Conservation (phyloP, 345 rosid species). For the Eucalyptus caleyi region DNA sequence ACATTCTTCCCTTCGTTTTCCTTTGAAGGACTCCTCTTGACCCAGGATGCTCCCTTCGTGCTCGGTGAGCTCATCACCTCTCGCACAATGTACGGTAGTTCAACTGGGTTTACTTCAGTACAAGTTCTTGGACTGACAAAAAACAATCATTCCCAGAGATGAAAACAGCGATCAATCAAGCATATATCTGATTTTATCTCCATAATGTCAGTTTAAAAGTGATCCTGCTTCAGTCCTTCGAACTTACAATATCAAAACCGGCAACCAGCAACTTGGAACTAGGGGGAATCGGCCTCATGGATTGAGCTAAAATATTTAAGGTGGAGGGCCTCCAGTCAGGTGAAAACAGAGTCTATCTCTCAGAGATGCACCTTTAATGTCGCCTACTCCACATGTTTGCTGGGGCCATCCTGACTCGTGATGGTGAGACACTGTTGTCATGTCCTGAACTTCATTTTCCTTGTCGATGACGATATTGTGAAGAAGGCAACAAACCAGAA, state of each 20-base stretch:
- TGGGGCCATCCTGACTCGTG: slow-evolving; percentile 36
- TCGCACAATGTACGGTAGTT: background rate
- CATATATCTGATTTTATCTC: background rate
- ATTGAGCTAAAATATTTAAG: background rate
- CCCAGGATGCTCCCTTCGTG: background rate
- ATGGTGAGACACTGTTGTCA: slow-evolving; percentile 2
- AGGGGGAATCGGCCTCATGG: background rate
- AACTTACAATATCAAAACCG: background rate
- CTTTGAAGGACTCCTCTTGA: background rate
- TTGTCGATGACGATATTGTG: slow-evolving; percentile 48
- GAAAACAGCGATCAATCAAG: background rate
- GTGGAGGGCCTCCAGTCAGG: slow-evolving; percentile 12
- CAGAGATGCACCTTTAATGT: slow-evolving; percentile 19
- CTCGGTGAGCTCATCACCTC: background rate
- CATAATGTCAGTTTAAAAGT: background rate
- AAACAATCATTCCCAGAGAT: background rate
- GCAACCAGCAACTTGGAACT: background rate
- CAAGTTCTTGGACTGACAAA: background rate
- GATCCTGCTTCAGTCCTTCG: background rate
- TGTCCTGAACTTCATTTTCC: slow-evolving; percentile 30
- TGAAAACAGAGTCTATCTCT: slow-evolving; percentile 35
- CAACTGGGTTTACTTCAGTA: background rate
- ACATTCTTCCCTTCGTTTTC: background rate
- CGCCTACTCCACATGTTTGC: slow-evolving; percentile 17
- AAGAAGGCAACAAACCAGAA: slow-evolving; percentile 59